phyloP scores from a whole-genome alignment of 441 rosid genomes.

The Jatropha multifida region DNA sequence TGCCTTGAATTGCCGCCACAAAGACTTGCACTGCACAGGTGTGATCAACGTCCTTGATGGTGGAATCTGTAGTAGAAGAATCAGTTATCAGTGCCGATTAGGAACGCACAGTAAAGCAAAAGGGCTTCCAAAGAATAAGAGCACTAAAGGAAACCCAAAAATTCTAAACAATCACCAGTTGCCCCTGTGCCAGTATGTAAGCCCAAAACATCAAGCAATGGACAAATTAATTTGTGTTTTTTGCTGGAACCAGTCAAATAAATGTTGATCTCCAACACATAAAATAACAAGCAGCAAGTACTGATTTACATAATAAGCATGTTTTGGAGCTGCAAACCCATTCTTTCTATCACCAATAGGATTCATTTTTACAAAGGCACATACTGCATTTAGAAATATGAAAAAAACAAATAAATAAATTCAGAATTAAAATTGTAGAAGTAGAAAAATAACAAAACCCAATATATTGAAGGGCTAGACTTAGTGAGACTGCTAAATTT shows the following conservation, averaged over 20 bases:
- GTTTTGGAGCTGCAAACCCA: background rate
- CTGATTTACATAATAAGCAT: background rate
- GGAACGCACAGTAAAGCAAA: background rate
- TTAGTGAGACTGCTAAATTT: background rate
- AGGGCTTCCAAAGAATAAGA: background rate
- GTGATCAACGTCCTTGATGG: conserved; percentile 79
- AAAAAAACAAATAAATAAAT: background rate
- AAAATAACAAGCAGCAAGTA: background rate
- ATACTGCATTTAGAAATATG: background rate
- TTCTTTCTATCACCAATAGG: background rate
- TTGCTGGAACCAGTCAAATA: background rate
- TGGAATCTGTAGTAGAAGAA: conserved; percentile 53
- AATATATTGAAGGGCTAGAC: background rate
- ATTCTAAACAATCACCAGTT: background rate
- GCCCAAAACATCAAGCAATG: background rate
- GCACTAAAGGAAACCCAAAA: background rate
- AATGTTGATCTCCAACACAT: background rate
- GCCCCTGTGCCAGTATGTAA: background rate
- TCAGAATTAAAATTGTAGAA: background rate
- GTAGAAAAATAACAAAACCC: background rate
- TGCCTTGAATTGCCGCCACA: conserved; percentile 96
- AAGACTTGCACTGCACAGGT: conserved; percentile 92
- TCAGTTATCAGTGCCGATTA: conserved; percentile 1
- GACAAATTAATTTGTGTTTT: background rate
- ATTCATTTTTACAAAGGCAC: background rate